These are phyloP conservation scores for Begonia peltatifolia DNA, from an alignment of 306 rosid genomes.

Conservation along the genomic window DNA sequence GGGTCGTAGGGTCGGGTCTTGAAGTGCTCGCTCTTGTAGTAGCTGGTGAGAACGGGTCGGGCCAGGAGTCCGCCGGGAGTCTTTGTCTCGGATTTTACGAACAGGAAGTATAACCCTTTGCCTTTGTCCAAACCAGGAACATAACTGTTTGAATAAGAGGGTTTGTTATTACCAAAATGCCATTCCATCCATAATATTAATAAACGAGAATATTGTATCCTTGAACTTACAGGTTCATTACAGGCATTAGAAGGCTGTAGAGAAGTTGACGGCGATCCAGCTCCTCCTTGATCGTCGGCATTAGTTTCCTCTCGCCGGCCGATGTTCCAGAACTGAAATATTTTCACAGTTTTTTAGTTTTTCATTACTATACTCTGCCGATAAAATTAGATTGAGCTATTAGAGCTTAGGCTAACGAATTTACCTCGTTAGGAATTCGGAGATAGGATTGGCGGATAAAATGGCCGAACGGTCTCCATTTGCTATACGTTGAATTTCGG, in stretches of 20 bases:
- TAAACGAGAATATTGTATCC: no score
- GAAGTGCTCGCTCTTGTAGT: conserved; percentile 6
- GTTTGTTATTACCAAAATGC: no score
- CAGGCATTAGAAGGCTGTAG: conserved; percentile 39
- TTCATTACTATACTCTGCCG: no score
- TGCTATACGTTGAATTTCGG: conserved; percentile 23
- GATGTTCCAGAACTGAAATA: conserved; percentile 19
- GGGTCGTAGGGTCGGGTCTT: conserved; percentile 39
- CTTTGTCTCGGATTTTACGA: conserved; percentile 28
- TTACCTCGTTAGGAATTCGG: conserved; percentile 7
- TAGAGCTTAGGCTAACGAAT: no score
- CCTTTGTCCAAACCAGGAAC: conserved; percentile 35
- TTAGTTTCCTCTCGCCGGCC: no score
- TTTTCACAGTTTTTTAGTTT: background rate
- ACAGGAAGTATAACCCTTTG: conserved; percentile 29
- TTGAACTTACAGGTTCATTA: conserved; percentile 17
- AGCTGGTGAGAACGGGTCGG: conserved; percentile 9
- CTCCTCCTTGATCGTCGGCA: conserved; percentile 29
- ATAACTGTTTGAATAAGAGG: conserved; percentile 9
- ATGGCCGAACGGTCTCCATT: conserved; percentile 12
- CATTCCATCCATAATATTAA: no score
- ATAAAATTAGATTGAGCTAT: no score
- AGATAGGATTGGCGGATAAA: conserved; percentile 28
- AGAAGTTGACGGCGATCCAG: conserved; percentile 31
- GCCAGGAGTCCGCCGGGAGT: conserved; percentile 37